Evolutionary conservation across 1,139 yeast genomes (phyloP), one percentile per base, ranked within the genome.

Genomic region (Debaryomyces sp.): DNA sequence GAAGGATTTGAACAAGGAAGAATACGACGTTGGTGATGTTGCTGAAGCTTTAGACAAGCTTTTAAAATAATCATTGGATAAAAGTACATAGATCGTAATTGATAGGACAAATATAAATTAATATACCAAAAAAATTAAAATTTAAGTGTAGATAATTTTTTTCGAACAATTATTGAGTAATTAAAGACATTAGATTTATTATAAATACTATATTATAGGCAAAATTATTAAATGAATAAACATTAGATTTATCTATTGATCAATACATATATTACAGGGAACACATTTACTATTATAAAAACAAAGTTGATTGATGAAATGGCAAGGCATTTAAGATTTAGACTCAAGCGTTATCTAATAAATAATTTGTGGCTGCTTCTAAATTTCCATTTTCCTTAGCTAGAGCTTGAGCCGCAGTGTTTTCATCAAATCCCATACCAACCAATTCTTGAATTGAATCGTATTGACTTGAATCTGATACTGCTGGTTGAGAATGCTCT

Each of bases 351-450:
- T 81, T 78, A 62, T 91, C 97, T 58, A 91, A 75, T 56, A 92
- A 73, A 60, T 77, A 84, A 64, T 92, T 91, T 8, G 96, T 88
- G 22, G 97, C 97, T 47, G 86, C 86, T 54, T 87, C 92, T 46
- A 91, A 70, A 60, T 88, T 82, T 87, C 94, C 89, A 53, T 83
- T 75, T 60, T 84, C 84, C 62, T 73, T 78, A 56, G 81, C 75
- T 52, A 92, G 75, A 2, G 97, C 97, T 8, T 75, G 78, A 9
- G 76, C 59, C 1, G 94, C 90, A 50, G 84, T 85, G 1, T 73
- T 71, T 51, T 79, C 77, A 33, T 82, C 81, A 64, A 92, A 92
- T 2, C 98, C 98, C 97, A 92, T 92, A 34, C 94, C 92, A 21
- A 84, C 82, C 54, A 92, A 74, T 64, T 90, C 96, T 54, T 85